A percentile compares a stretch with the other conserved stretches of the same genome.
Evolutionary conservation across 139 green algal species (phyloP).

Genomic region (Diplosphaera chodatii): DNA sequence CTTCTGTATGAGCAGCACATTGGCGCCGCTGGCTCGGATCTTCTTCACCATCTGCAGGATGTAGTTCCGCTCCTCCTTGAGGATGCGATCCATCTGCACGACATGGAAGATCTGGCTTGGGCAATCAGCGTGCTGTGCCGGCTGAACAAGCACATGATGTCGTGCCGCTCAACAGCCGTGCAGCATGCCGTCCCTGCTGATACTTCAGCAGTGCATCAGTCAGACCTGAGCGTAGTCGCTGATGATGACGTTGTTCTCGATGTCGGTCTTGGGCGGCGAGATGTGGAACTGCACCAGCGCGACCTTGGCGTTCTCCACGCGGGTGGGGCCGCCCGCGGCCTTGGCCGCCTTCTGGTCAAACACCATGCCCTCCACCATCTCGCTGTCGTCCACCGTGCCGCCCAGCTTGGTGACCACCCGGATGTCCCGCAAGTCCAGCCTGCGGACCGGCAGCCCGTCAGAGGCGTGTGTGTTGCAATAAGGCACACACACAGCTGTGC

Average conservation of each 20-base stretch:
- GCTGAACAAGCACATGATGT: too few relatives aligned
- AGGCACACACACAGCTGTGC: too few relatives aligned
- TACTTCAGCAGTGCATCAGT: too few relatives aligned
- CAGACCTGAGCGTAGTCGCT: conserved; percentile 78
- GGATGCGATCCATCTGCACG: conserved; percentile 46
- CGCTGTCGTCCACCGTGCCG: conserved; percentile 93
- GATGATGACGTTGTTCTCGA: conserved; percentile 93
- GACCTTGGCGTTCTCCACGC: conserved; percentile 92
- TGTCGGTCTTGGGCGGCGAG: conserved; percentile 95
- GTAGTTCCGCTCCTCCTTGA: conserved; percentile 97
- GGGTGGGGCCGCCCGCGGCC: conserved; percentile 79
- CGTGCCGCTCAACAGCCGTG: too few relatives aligned
- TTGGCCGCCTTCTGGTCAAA: conserved; percentile 93
- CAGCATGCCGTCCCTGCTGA: too few relatives aligned
- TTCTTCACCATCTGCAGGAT: conserved; percentile 98
- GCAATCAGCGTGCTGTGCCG: too few relatives aligned
- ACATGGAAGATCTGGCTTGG: too few relatives aligned
- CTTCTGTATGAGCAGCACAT: conserved; percentile 99
- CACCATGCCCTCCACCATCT: conserved; percentile 92
- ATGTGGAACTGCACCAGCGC: conserved; percentile 94
- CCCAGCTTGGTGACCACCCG: conserved; percentile 87
- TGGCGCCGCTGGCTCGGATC: conserved; percentile 89
- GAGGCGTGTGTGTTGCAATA: too few relatives aligned
- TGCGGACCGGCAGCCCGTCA: too few relatives aligned
- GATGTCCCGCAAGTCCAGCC: conserved; percentile 93